phyloP scores from a whole-genome alignment of 1,284 basidiomycete species.

The Flammula alnicola region DNA sequence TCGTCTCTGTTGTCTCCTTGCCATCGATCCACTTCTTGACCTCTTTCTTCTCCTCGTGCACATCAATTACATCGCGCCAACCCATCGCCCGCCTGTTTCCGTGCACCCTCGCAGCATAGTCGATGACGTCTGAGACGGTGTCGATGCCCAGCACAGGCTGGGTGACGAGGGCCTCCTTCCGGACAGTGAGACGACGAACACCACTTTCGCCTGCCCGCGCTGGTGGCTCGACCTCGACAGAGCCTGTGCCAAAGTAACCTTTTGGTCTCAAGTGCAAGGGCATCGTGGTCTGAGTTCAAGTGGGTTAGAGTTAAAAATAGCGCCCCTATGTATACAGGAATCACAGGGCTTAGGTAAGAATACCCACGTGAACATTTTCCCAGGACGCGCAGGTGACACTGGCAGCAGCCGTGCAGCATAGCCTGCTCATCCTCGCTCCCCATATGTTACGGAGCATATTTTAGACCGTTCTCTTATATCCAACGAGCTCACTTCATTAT shows the following conservation, averaged over 20 bases:
- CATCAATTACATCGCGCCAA: slow-evolving; percentile 71
- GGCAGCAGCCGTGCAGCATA: no score
- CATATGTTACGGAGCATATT: no score
- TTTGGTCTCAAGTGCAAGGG: slow-evolving; percentile 9
- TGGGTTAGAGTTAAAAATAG: background rate
- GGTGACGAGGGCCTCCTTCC: slow-evolving; percentile 70
- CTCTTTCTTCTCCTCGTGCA: slow-evolving; percentile 87
- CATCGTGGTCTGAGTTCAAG: background rate
- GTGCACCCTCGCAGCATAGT: slow-evolving; percentile 71
- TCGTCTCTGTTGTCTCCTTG: slow-evolving; percentile 81
- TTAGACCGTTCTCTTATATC: no score
- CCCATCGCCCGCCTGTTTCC: slow-evolving; percentile 72
- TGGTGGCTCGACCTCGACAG: slow-evolving; percentile 54
- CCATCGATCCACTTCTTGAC: slow-evolving; percentile 81
- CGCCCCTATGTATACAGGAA: background rate
- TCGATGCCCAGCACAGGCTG: slow-evolving; percentile 76
- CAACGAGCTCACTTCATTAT: no score
- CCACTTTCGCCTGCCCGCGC: slow-evolving; percentile 61
- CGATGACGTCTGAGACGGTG: slow-evolving; percentile 80
- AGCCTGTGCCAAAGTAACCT: slow-evolving; percentile 51
- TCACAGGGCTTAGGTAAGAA: no score
- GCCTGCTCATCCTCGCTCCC: no score
- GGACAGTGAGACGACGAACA: slow-evolving; percentile 68
- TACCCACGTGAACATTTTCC: no score
- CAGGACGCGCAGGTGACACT: no score